Percentiles rank a stretch among this genome's conserved stretches.
phyloP scores from a whole-genome alignment of 495 filamentous ascomycete species.

The Endocarpon pusillum region DNA sequence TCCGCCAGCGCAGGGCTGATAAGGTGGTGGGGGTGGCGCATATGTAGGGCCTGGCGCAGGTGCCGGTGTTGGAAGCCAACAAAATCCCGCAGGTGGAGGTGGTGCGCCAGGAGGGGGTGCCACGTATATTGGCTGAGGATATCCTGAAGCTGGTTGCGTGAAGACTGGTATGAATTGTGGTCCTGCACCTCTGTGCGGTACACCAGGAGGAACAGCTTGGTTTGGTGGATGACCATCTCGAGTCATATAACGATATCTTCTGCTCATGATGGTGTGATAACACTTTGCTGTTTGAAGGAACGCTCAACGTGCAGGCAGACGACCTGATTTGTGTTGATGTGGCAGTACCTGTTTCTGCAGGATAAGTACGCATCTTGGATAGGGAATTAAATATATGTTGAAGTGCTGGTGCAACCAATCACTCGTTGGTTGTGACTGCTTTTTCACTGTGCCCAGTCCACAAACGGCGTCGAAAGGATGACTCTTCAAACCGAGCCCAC shows the following conservation, averaged over 20 bases:
- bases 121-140: too few species aligned
- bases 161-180: too few species aligned
- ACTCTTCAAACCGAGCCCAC: background rate
- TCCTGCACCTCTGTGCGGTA: too few species aligned
- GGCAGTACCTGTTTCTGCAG: background rate
- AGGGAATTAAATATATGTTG: background rate
- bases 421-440: background rate
- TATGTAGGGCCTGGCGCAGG: too few species aligned
- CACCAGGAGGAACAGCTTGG: background rate
- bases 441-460: background rate
- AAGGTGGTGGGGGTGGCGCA: too few species aligned
- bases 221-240: constrained; percentile 1
- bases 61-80: too few species aligned
- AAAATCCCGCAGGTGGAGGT: too few species aligned
- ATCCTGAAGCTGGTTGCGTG: too few species aligned
- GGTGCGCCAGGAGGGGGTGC: too few species aligned
- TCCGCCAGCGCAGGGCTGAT: too few species aligned
- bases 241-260: background rate
- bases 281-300: background rate
- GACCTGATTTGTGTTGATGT: background rate
- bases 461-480: background rate
- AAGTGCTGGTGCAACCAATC: background rate
- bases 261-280: background rate
- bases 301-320: background rate
- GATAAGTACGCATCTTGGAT: background rate